Evolutionary conservation across 2,329 filamentous ascomycete species (phyloP), one percentile per base, ranked within the genome.

Genomic region (Clonostachys byssicola): DNA sequence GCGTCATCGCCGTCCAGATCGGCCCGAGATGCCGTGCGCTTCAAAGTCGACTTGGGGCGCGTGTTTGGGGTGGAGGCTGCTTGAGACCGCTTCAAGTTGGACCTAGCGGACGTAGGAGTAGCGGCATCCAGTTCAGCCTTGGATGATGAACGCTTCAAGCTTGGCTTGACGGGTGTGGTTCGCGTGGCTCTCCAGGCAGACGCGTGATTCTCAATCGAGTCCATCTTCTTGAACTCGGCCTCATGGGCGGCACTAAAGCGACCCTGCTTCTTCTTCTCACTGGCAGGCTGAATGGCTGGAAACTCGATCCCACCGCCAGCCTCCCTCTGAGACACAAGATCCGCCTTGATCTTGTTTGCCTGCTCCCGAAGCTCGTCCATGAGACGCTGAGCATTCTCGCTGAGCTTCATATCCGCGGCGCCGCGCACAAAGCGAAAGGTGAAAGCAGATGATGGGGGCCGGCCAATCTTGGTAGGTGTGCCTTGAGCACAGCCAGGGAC

Each of bases 141-240:
- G 46, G 74, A 69, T 16, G 68, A 67, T 60, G 61, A 63, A 6
- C 76, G 74, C 67, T 82, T 83, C 54, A 83, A 62, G 33, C 71
- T 63, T 35, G 60, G 53, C 47, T 67, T 66, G 40, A 61, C 58
- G 5, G 66, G 61, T 33, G 53, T 56, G 4, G 64, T 66, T 9
- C 77, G 75, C 50, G 80, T 74, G 18, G 78, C 77, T 51, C 89
- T 78, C 71, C 85, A 94, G 14, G 86, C 81, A 12, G 92, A 95
- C 9, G 90, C 77, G 62, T 96, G 92, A 52, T 85, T 85, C 40
- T 83, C 89, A 60, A 97, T 96, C 3, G 92, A 96, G 63, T 96
- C 91, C 92, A 97, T 96, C 74, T 95, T 97, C 69, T 89, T 89
- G 71, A 97, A 96, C 60, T 92, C 81, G 44, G 85, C 83, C 80